Percentiles rank a stretch among this genome's conserved stretches.
Conservation (phyloP, 2,329 filamentous ascomycete species). For the Penicillium carneum region DNA sequence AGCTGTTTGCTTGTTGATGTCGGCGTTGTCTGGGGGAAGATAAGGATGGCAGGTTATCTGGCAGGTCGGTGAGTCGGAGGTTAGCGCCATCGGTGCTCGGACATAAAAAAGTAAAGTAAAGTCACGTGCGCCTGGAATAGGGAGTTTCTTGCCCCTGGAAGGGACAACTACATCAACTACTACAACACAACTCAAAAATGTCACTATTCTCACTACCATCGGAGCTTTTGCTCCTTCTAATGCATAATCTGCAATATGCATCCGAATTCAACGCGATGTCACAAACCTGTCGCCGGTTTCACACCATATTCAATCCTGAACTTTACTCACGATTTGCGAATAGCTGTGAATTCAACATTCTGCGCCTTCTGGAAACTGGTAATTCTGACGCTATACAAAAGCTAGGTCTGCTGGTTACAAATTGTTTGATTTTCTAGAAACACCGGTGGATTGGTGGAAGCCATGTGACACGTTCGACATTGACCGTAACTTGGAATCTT, state of each 20-base stretch:
- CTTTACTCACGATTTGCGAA: not conserved
- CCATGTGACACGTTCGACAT: not conserved
- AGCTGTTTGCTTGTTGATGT: conserved; percentile 8
- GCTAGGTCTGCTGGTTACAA: not conserved
- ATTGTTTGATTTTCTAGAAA: not conserved
- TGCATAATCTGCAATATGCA: not conserved
- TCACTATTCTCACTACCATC: not conserved
- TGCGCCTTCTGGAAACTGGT: not conserved
- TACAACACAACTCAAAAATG: not conserved
- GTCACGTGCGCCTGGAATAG: conserved; percentile 8
- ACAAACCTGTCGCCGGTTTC: not conserved
- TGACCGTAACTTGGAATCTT: not conserved
- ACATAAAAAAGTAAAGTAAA: not conserved
- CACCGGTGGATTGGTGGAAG: not conserved
- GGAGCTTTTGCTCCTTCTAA: not conserved
- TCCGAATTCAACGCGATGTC: not conserved
- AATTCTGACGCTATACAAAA: not conserved
- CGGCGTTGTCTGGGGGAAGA: conserved; percentile 18
- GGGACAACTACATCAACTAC: not conserved
- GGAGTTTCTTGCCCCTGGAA: not conserved
- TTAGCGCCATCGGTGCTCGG: conserved; percentile 19
- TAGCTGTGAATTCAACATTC: not conserved
- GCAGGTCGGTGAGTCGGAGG: conserved; percentile 16
- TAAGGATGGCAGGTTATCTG: conserved; percentile 25
- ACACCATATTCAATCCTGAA: not conserved